Conservation (phyloP, 2,329 filamentous ascomycete species). For the Xylaria sp. region DNA sequence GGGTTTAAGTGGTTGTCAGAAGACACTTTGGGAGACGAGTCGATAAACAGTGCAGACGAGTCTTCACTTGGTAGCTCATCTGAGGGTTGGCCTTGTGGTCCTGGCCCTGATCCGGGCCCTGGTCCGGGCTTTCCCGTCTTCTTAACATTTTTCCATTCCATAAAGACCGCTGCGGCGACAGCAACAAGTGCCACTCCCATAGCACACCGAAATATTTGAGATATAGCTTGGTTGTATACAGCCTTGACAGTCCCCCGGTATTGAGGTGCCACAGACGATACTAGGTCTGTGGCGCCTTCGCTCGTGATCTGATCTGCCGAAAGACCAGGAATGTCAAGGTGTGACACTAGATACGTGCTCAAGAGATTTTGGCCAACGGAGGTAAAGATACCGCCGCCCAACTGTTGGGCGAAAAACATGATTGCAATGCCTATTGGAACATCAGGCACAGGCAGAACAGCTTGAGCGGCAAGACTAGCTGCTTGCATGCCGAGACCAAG, state of each 20-base stretch:
- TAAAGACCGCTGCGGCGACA: slow-evolving; percentile 61
- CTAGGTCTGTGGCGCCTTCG: slow-evolving; percentile 62
- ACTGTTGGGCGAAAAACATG: slow-evolving; percentile 60
- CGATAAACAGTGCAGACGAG: slow-evolving; percentile 12
- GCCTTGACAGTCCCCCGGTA: slow-evolving; percentile 61
- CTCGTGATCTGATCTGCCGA: slow-evolving; percentile 50
- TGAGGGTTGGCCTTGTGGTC: not conserved
- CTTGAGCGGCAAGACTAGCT: slow-evolving; percentile 63
- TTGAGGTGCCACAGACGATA: slow-evolving; percentile 58
- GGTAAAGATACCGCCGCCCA: slow-evolving; percentile 60
- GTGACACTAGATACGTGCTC: slow-evolving; percentile 50
- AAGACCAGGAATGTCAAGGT: slow-evolving; percentile 51
- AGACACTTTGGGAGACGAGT: slow-evolving; percentile 18
- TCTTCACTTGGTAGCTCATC: slow-evolving; percentile 20
- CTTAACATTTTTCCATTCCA: slow-evolving; percentile 72
- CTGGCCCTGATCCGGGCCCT: slow-evolving; percentile 14
- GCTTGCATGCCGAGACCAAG: slow-evolving; percentile 70
- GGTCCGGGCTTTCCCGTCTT: slow-evolving; percentile 45
- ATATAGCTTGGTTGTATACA: slow-evolving; percentile 68
- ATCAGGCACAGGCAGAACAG: slow-evolving; percentile 56
- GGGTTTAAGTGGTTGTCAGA: slow-evolving; percentile 13
- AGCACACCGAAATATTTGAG: slow-evolving; percentile 65
- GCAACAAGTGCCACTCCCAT: slow-evolving; percentile 62
- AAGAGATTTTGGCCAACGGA: slow-evolving; percentile 59
- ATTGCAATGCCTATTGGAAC: slow-evolving; percentile 58